A percentile compares a stretch with the other conserved stretches of the same genome.
Conservation (phyloP, 345 rosid species). For the Pugionium cornutum region DNA sequence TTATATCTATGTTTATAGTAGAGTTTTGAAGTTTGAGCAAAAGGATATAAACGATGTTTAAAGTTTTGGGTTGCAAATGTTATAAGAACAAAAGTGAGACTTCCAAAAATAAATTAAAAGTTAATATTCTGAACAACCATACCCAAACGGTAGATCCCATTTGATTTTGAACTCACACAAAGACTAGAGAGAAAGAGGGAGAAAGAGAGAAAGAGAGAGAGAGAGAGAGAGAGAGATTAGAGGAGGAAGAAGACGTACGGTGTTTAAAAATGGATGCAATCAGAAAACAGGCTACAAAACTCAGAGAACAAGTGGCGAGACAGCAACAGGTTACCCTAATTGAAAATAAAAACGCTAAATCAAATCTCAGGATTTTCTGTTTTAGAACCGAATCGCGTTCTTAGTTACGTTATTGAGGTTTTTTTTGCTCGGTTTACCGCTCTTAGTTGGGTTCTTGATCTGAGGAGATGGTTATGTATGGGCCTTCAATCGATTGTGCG, state of each 20-base stretch:
- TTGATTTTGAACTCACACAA: slow-evolving; percentile 26
- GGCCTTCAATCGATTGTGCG: neutral
- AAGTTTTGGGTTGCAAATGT: neutral
- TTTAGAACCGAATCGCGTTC: neutral
- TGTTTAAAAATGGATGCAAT: slow-evolving; percentile 59
- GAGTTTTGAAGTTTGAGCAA: too few relatives aligned
- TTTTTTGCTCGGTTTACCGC: neutral
- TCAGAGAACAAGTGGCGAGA: slow-evolving; percentile 86
- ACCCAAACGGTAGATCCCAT: slow-evolving; percentile 26
- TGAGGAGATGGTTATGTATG: neutral
- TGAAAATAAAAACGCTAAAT: slow-evolving; percentile 4
- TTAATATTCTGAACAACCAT: slow-evolving; percentile 12
- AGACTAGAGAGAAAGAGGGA: slow-evolving; percentile 8
- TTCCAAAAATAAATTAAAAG: neutral
- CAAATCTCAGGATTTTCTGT: slow-evolving; percentile 6
- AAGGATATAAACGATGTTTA: neutral
- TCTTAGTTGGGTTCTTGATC: slow-evolving; percentile 3
- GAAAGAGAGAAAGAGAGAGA: neutral
- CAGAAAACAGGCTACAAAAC: slow-evolving; percentile 79
- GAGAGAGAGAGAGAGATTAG: neutral
- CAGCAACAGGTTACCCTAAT: slow-evolving; percentile 59
- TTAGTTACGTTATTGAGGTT: neutral
- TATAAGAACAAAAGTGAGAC: neutral
- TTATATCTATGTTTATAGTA: neutral
- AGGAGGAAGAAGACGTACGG: slow-evolving; percentile 7